These are phyloP conservation scores for Polytrichum commune DNA, from an alignment of 225 moss, liverwort and hornwort genomes.

Conservation along the genomic window DNA sequence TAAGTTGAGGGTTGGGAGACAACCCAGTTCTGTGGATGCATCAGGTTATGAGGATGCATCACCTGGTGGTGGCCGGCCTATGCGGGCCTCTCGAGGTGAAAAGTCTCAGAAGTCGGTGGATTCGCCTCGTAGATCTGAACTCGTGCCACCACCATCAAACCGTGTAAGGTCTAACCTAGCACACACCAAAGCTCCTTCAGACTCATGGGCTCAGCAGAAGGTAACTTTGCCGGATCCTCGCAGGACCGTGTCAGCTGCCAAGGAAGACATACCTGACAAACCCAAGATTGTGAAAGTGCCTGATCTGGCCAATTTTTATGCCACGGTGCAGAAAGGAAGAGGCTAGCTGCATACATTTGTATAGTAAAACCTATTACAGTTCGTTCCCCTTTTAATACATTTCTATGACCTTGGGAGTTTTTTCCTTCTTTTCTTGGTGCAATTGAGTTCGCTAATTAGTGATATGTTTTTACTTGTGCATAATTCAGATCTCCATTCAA, in stretches of 20 bases:
- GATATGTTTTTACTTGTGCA: no score
- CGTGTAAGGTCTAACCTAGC: not conserved
- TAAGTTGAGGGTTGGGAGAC: conserved; percentile 1
- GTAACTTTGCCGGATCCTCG: not conserved
- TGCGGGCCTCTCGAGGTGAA: conserved; percentile 3
- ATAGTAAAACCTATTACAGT: not conserved
- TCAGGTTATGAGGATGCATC: conserved; percentile 1
- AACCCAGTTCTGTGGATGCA: not conserved
- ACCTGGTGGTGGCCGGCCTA: not conserved
- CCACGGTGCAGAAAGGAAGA: not conserved
- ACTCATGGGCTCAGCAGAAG: conserved; percentile 8
- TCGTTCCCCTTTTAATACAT: not conserved
- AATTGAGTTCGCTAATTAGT: no score
- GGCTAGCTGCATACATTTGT: not conserved
- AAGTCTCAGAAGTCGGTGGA: not conserved
- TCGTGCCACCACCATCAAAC: not conserved
- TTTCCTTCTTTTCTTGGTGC: no score
- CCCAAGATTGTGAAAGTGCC: conserved; percentile 2
- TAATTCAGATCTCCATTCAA: no score
- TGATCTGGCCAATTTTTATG: conserved; percentile 1
- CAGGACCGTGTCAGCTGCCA: not conserved
- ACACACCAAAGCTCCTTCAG: conserved; percentile 3
- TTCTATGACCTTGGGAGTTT: not conserved
- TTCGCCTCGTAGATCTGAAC: not conserved
- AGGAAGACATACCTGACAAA: not conserved